Evolutionary conservation across 2,329 filamentous ascomycete species (phyloP).

Genomic region (Fusarium musae): DNA sequence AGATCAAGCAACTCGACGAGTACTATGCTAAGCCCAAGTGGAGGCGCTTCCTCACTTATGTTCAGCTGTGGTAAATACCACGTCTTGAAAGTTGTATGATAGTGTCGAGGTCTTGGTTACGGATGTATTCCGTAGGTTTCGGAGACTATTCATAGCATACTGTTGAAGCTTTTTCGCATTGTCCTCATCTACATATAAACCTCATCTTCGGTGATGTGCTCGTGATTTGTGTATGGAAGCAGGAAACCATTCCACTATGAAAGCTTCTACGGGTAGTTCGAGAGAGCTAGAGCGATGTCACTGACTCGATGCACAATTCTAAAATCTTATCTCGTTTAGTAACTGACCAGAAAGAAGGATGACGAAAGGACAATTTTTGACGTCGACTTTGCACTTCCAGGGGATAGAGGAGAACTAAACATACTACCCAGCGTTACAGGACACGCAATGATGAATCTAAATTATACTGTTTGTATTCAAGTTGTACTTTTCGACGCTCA

Average conservation of each 20-base stretch:
- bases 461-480: neutral
- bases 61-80: conserved; percentile 26
- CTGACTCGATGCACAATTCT: neutral
- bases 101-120: neutral
- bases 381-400: too few relatives aligned
- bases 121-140: neutral
- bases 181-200: neutral
- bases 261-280: neutral
- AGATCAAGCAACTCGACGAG: conserved; percentile 33
- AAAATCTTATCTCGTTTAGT: neutral
- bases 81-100: neutral
- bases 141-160: neutral
- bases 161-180: neutral
- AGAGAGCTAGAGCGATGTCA: neutral
- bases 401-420: neutral
- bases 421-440: too few relatives aligned
- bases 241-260: too few relatives aligned
- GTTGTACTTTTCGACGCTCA: neutral
- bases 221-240: neutral
- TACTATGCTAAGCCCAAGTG: conserved; percentile 28
- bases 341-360: neutral
- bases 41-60: conserved; percentile 37
- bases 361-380: neutral
- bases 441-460: too few relatives aligned
- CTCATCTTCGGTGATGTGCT: too few relatives aligned